Base-by-base conservation (phyloP, 73 alveolate species). In the Symbiodinium pilosum region DNA sequence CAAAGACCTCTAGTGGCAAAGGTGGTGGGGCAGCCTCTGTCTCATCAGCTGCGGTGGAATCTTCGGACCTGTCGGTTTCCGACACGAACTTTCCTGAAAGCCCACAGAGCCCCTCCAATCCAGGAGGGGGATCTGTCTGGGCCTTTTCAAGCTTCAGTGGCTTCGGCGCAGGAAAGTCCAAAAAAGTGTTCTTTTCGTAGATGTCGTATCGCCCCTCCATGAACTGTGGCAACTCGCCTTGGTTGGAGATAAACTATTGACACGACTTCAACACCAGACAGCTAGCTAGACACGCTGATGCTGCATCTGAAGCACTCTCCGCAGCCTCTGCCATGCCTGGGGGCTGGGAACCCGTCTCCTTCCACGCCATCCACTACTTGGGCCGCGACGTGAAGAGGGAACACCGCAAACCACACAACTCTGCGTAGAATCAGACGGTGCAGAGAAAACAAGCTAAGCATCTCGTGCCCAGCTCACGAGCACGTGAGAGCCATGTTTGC, bases 121-220 rank as follows among this genome's bases (percentile, higher is more conserved):
- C 97, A 16, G 97, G 97, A 36, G 97, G 97, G 36, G 97, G 97
- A 91, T 91, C 97, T 26, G 97, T 91, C 44, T 91, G 97, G 16
- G 97, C 97, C 84, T 91, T 91, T 75, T 91, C 97, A 75, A 91
- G 77, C 41, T 69, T 85, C 97, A 91, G 71, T 1, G 85, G 85
- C 97, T 69, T 69, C 30, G 97, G 97, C 39, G 97, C 97, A 4
- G 97, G 97, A 43, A 91, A 91, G 54, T 91, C 97, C 28, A 91
- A 83, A 47, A 91, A 91, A 40, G 97, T 91, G 75, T 91, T 91
- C 97, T 86, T 85, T 86, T 91, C 97, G 81, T 34, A 91, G 18
- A 91, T 42, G 97, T 91, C 97, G 20, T 91, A 91, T 34, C 97
- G 73, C 43, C 81, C 84, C 87, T 91, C 97, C 97, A 91, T 91